A percentile compares a stretch with the other conserved stretches of the same genome.
phyloP scores from a whole-genome alignment of 495 filamentous ascomycete species.

The Extremus antarcticus region DNA sequence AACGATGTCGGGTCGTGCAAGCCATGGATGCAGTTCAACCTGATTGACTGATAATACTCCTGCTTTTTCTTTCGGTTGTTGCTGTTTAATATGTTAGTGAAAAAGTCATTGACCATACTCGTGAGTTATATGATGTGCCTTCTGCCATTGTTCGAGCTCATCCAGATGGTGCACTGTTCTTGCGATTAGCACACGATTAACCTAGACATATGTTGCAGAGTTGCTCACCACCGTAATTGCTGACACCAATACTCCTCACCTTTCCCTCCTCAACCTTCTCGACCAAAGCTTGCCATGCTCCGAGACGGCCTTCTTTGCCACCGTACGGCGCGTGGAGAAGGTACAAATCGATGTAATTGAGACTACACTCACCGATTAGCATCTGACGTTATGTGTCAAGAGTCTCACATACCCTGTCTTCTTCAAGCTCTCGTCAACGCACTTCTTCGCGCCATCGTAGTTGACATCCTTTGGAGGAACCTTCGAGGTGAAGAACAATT shows the following conservation, averaged over 20 bases:
- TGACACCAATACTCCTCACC: constrained; percentile 52
- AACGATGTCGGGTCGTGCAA: constrained; percentile 62
- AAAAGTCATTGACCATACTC: too few species aligned
- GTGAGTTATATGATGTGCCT: constrained; percentile 19
- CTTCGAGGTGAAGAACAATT: constrained; percentile 69
- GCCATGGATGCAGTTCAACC: constrained; percentile 86
- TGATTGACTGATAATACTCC: constrained; percentile 74
- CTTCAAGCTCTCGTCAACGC: constrained; percentile 41
- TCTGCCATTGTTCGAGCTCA: constrained; percentile 66
- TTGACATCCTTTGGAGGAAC: constrained; percentile 36
- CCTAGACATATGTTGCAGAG: background rate
- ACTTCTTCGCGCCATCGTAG: constrained; percentile 42
- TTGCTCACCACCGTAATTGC: constrained; percentile 57
- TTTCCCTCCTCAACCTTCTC: constrained; percentile 54
- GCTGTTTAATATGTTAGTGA: too few species aligned
- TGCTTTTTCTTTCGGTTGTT: constrained; percentile 53
- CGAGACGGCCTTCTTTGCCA: constrained; percentile 44
- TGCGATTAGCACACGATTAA: constrained; percentile 29
- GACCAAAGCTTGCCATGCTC: constrained; percentile 53
- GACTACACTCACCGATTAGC: background rate
- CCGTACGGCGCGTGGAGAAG: constrained; percentile 51
- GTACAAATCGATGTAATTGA: constrained; percentile 55
- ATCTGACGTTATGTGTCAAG: background rate
- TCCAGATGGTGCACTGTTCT: constrained; percentile 48
- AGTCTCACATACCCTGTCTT: constrained; percentile 28